A percentile compares a stretch with the other conserved stretches of the same genome.
phyloP scores from a whole-genome alignment of 768 basidiomycete species.

The Kwoniella shandongensis region DNA sequence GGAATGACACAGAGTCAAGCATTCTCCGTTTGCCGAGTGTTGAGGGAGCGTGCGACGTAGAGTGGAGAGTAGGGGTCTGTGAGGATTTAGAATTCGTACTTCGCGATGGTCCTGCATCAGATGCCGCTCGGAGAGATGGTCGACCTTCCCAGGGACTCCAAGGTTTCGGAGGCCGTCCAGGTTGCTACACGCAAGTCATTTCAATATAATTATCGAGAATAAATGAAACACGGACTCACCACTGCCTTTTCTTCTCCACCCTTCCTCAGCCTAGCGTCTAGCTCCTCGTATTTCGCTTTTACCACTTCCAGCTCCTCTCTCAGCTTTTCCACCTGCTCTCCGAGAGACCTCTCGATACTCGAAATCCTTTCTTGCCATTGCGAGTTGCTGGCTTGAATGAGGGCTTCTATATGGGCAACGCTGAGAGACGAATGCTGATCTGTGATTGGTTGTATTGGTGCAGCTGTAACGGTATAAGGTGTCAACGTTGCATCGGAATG shows the following conservation, averaged over 20 bases:
- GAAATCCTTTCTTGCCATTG: constrained; percentile 16
- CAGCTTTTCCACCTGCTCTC: constrained; percentile 15
- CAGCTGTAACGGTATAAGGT: too few species aligned
- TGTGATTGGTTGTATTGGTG: too few species aligned
- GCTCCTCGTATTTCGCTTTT: not conserved
- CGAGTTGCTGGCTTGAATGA: constrained; percentile 11
- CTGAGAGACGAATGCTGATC: not conserved
- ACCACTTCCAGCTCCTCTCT: constrained; percentile 9
- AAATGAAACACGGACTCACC: not conserved
- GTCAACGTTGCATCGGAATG: too few species aligned
- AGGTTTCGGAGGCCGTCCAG: not conserved
- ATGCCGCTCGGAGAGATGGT: not conserved
- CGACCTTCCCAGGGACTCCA: not conserved
- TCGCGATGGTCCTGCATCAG: not conserved
- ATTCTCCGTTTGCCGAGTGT: constrained; percentile 11
- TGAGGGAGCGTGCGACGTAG: not conserved
- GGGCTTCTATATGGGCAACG: constrained; percentile 7
- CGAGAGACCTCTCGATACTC: constrained; percentile 5
- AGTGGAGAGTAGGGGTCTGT: not conserved
- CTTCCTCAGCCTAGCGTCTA: not conserved
- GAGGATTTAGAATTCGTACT: constrained; percentile 2
- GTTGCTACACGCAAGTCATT: not conserved
- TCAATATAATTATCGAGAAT: not conserved
- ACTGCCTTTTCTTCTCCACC: not conserved
- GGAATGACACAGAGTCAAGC: not conserved